These are phyloP conservation scores for Rubia peregrina DNA, from an alignment of 305 asterid species.

Conservation along the genomic window DNA sequence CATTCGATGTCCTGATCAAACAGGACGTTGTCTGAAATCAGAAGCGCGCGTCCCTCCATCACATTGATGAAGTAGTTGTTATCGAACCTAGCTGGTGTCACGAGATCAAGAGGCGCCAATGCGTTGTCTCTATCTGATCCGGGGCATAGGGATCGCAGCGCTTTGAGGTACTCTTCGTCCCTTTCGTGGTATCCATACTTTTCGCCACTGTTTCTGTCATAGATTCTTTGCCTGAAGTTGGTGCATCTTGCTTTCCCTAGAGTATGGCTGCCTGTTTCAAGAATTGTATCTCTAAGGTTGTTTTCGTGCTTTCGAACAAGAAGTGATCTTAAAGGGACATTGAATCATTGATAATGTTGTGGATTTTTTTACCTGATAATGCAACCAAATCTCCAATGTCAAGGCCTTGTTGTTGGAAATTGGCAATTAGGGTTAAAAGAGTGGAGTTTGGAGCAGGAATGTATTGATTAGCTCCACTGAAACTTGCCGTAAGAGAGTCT, in stretches of 20 bases:
- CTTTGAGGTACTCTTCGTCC: slow-evolving; percentile 13
- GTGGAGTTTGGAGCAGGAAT: slow-evolving; percentile 30
- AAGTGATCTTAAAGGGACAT: not conserved
- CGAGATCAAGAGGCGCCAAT: slow-evolving; percentile 23
- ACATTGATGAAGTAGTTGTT: slow-evolving; percentile 25
- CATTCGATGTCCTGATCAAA: slow-evolving; percentile 22
- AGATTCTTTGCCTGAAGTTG: slow-evolving; percentile 24
- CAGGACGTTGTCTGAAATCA: slow-evolving; percentile 29
- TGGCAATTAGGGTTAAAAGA: slow-evolving; percentile 20
- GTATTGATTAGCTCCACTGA: slow-evolving; percentile 24
- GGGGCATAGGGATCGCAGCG: slow-evolving; percentile 24
- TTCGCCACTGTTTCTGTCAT: slow-evolving; percentile 16
- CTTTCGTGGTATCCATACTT: slow-evolving; percentile 18
- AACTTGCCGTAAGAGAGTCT: slow-evolving; percentile 30
- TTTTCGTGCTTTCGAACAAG: not conserved
- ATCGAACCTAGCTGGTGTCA: slow-evolving; percentile 26
- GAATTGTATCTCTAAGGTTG: not conserved
- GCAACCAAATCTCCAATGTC: slow-evolving; percentile 28
- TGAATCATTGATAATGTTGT: not conserved
- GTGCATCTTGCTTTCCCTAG: slow-evolving; percentile 34
- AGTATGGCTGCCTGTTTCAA: slow-evolving; percentile 28
- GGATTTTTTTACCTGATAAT: slow-evolving; percentile 22
- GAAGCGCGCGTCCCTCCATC: slow-evolving; percentile 23
- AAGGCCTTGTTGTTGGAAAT: slow-evolving; percentile 28
- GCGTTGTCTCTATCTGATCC: slow-evolving; percentile 25